phyloP scores from a whole-genome alignment of 306 rosid species.

The Bauhinia variegata region DNA sequence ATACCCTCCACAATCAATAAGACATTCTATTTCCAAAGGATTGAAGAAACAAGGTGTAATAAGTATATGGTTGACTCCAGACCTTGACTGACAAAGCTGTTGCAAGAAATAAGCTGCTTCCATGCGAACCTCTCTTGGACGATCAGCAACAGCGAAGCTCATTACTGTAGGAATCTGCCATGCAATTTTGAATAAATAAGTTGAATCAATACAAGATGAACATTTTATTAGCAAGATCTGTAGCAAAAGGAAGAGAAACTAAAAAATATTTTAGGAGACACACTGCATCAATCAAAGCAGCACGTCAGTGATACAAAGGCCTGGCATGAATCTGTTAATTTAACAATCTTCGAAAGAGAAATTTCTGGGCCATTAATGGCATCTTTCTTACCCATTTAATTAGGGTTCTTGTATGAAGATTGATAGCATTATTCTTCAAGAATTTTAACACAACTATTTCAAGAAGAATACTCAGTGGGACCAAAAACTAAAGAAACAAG shows the following conservation, averaged over 20 bases:
- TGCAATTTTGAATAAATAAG: slow-evolving; percentile 40
- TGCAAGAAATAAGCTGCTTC: slow-evolving; percentile 93
- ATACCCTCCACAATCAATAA: slow-evolving; percentile 33
- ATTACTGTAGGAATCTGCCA: slow-evolving; percentile 87
- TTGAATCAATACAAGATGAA: slow-evolving; percentile 16
- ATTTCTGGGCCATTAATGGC: slow-evolving; percentile 12
- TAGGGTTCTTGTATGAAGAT: neutral
- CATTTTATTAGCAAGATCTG: neutral
- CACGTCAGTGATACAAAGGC: slow-evolving; percentile 11
- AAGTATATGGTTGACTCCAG: slow-evolving; percentile 32
- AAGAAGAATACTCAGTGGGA: neutral
- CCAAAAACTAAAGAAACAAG: slow-evolving; percentile 17
- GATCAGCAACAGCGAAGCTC: slow-evolving; percentile 89
- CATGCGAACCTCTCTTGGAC: slow-evolving; percentile 97
- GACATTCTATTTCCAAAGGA: slow-evolving; percentile 14
- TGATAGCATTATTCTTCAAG: slow-evolving; percentile 15
- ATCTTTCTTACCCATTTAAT: slow-evolving; percentile 27
- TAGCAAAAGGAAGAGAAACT: neutral
- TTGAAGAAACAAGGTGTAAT: neutral
- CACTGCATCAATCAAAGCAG: neutral
- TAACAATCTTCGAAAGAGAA: neutral
- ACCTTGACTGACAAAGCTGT: slow-evolving; percentile 99
- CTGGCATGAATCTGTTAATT: slow-evolving; percentile 13
- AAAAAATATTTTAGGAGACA: slow-evolving; percentile 24
- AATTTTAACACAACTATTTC: slow-evolving; percentile 15